Base-by-base conservation (phyloP, 306 rosid genomes). In the Carpinus viminea region DNA sequence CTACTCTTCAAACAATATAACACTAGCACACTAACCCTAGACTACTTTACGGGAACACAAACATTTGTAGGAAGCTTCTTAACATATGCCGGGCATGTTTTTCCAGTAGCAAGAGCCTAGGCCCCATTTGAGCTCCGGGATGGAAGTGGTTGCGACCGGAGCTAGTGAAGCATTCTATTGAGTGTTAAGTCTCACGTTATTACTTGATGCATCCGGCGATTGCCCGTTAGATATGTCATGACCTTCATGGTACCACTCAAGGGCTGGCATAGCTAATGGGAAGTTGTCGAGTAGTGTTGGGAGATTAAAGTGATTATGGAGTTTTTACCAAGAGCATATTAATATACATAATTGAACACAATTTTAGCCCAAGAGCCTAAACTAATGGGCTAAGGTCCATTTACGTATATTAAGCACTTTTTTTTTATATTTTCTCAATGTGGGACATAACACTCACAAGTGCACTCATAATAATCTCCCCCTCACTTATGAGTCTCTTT, bases 261-360 rank as follows among this genome's bases (percentile, higher is more conserved):
- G 90, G 15, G 74, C 73, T 57, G 90, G 89, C 81, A 78, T 77
- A 53, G 86, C 47, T 2, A 85, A 47, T 8, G 89, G 87, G 60
- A 83, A 89, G 71, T 91, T 80, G 73, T 75, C 83, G 55, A 92
- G 91, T n/a, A n/a, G n/a, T n/a, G n/a, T n/a, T n/a, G n/a, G n/a
- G n/a, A n/a, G n/a, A n/a, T n/a, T n/a, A n/a, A n/a, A n/a, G n/a
- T n/a, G n/a, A n/a, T n/a, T n/a, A n/a, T n/a, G n/a, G n/a, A n/a
- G n/a, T n/a, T n/a, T n/a, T n/a, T n/a, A n/a, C n/a, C n/a, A n/a
- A n/a, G n/a, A n/a, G n/a, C n/a, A n/a, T n/a, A n/a, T n/a, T n/a
- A n/a, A n/a, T n/a, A n/a, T n/a, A n/a, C n/a, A n/a, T n/a, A n/a
- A n/a, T n/a, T n/a, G n/a, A n/a, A n/a, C n/a, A n/a, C n/a, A n/a